phyloP scores from a whole-genome alignment of 371 early-diverging fungal genomes.

The Umbelopsis sp. region DNA sequence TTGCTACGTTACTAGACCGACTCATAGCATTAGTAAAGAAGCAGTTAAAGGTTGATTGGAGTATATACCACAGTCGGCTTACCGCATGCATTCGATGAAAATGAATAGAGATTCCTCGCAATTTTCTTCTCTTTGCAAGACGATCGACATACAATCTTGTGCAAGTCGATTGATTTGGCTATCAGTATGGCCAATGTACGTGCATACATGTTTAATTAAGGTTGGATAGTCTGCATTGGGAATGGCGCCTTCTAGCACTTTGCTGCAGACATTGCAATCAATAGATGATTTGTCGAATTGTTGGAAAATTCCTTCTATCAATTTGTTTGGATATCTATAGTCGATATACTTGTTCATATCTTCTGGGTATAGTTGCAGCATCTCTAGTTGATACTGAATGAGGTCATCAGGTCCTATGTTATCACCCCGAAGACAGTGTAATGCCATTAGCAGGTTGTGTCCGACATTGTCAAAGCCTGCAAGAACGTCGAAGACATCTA shows the following conservation, averaged over 20 bases:
- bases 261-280: neutral
- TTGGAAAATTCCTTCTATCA: neutral
- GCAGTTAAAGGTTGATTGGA: neutral
- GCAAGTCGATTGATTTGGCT: neutral
- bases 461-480: neutral
- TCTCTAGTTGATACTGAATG: neutral
- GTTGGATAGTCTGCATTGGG: neutral
- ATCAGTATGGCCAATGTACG: neutral
- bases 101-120: neutral
- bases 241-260: neutral
- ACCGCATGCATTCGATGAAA: constrained; percentile 2
- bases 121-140: neutral
- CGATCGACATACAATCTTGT: neutral
- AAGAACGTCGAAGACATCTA: neutral
- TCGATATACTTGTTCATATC: neutral
- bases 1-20: neutral
- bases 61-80: neutral
- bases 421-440: neutral
- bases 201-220: neutral
- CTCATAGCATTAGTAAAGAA: neutral
- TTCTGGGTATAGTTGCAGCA: neutral
- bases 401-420: neutral
- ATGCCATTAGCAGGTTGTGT: neutral
- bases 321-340: neutral
- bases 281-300: neutral